A percentile compares a stretch with the other conserved stretches of the same genome.
Conservation (phyloP, 106 monocot species). For the Dactylorhiza incarnata region DNA sequence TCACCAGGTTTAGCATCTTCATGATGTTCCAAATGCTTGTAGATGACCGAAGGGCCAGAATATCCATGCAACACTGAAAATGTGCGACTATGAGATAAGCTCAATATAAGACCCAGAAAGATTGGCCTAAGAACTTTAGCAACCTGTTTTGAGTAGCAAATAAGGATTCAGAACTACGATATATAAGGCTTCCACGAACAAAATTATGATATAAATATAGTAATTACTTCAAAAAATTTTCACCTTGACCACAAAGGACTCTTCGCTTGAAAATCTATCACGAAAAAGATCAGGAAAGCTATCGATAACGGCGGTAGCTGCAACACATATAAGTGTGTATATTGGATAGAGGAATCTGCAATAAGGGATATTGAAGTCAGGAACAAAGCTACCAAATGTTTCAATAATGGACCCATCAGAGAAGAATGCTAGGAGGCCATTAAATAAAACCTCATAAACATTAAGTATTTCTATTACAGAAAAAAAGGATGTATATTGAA, state of each 20-base stretch:
- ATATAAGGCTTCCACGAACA: background rate
- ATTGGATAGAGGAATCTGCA: conserved; percentile 98
- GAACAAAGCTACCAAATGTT: background rate
- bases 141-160: conserved; percentile 30
- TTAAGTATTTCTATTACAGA: background rate
- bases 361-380: conserved; percentile 1
- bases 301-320: conserved; percentile 84
- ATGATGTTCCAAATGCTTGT: conserved; percentile 80
- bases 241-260: conserved; percentile 66
- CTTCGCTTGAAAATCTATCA: conserved; percentile 58
- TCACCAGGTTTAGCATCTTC: conserved; percentile 74
- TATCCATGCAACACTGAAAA: conserved; percentile 95
- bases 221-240: background rate
- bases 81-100: conserved; percentile 90
- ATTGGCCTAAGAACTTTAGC: conserved; percentile 67
- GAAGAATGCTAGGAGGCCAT: background rate
- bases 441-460: background rate
- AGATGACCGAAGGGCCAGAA: conserved; percentile 78
- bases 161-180: background rate
- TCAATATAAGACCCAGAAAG: conserved; percentile 80
- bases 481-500: background rate
- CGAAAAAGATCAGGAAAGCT: conserved; percentile 86
- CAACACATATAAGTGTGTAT: conserved; percentile 96
- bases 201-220: background rate
- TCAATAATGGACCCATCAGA: background rate